Percentiles rank a stretch among this genome's conserved stretches.
Conservation (phyloP, 1,284 basidiomycete genomes). For the Trametes versicolor region DNA sequence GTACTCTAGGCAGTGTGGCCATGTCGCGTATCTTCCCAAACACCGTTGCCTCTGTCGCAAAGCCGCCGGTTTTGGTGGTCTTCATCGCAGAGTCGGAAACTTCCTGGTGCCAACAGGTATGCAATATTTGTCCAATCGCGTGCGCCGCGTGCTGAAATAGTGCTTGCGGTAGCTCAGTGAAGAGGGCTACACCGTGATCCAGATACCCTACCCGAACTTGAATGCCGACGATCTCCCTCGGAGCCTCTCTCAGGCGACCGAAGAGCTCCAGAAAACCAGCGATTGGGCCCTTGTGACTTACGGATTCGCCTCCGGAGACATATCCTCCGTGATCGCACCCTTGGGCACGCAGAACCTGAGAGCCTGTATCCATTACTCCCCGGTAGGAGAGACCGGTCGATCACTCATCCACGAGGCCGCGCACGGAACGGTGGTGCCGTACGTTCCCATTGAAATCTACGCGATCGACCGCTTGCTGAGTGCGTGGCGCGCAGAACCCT, state of each 20-base stretch:
- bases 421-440: conserved; percentile 46
- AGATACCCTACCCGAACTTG: conserved; percentile 44
- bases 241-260: conserved; percentile 23
- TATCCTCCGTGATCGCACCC: conserved; percentile 34
- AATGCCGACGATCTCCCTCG: conserved; percentile 33
- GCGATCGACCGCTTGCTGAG: conserved; percentile 14
- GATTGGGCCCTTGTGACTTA: conserved; percentile 53
- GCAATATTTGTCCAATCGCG: conserved; percentile 5
- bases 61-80: conserved; percentile 43
- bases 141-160: conserved; percentile 10
- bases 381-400: conserved; percentile 40
- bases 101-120: conserved; percentile 53
- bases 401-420: conserved; percentile 44
- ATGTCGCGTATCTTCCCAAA: conserved; percentile 39
- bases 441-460: conserved; percentile 6
- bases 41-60: conserved; percentile 41
- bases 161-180: conserved; percentile 49
- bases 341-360: conserved; percentile 38
- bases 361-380: conserved; percentile 52
- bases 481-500: conserved; percentile 41
- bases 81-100: conserved; percentile 43
- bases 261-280: conserved; percentile 24
- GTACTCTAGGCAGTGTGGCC: neutral
- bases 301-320: conserved; percentile 45
- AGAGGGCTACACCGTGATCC: conserved; percentile 54